Conservation (phyloP, 768 basidiomycete species). For the Suillus paluster region DNA sequence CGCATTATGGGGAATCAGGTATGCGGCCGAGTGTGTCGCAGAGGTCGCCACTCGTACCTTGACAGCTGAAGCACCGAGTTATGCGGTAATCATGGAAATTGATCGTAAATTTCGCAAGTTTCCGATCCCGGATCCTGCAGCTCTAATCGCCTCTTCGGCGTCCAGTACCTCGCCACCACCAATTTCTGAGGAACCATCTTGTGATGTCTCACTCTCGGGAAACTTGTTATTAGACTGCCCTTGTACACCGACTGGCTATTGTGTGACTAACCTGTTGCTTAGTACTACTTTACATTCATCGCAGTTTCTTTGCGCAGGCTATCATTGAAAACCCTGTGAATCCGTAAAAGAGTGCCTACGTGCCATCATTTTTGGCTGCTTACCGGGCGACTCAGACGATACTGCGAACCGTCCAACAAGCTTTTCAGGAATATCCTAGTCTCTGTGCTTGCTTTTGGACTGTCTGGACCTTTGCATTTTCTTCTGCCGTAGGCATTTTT, state of each 20-base stretch:
- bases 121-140: constrained; percentile 52
- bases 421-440: constrained; percentile 50
- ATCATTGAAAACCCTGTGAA: constrained; percentile 69
- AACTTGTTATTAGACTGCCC: constrained; percentile 34
- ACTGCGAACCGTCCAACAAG: constrained; percentile 52
- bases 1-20: constrained; percentile 64
- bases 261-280: constrained; percentile 3
- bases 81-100: constrained; percentile 67
- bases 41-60: constrained; percentile 65
- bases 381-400: constrained; percentile 63
- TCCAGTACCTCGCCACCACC: constrained; percentile 17
- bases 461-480: constrained; percentile 65
- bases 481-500: constrained; percentile 47
- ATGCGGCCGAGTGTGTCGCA: constrained; percentile 67
- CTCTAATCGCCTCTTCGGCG: constrained; percentile 43
- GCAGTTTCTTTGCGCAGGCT: constrained; percentile 73
- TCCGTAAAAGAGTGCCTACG: constrained; percentile 67
- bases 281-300: constrained; percentile 69
- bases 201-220: constrained; percentile 41
- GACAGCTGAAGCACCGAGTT: constrained; percentile 66
- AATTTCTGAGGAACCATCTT: constrained; percentile 26
- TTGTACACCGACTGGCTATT: background rate
- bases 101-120: constrained; percentile 73
- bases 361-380: constrained; percentile 66
- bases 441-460: constrained; percentile 61